Conservation (phyloP, 371 early-diverging fungal species). For the Lichtheimia corymbifera region DNA sequence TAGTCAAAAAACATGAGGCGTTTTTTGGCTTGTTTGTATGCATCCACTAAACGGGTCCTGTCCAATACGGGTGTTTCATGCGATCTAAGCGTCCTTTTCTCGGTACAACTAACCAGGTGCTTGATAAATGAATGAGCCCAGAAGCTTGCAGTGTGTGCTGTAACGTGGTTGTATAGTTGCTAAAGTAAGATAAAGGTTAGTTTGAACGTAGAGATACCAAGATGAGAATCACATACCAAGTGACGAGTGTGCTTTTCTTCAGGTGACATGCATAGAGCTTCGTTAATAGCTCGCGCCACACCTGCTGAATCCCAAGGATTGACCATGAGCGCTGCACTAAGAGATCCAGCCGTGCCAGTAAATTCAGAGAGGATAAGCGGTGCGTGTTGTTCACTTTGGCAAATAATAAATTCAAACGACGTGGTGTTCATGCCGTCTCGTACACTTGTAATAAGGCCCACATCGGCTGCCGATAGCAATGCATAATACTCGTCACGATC, state of each 20-base stretch:
- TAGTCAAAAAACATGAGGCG: constrained; percentile 86
- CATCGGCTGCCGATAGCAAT: constrained; percentile 91
- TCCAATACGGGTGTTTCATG: constrained; percentile 74
- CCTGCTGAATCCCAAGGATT: constrained; percentile 97
- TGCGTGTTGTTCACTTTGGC: constrained; percentile 90
- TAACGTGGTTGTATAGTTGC: constrained; percentile 86
- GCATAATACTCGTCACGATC: constrained; percentile 95
- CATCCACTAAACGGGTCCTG: constrained; percentile 26
- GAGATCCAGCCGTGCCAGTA: constrained; percentile 95
- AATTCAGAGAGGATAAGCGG: constrained; percentile 96
- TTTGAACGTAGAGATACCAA: constrained; percentile 59
- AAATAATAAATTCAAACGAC: constrained; percentile 96
- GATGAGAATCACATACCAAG: constrained; percentile 17
- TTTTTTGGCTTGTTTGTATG: constrained; percentile 57
- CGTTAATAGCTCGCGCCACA: constrained; percentile 89
- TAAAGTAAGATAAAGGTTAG: constrained; percentile 13
- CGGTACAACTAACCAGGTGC: constrained; percentile 44
- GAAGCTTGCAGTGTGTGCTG: constrained; percentile 82
- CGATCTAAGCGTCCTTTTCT: constrained; percentile 41
- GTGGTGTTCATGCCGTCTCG: constrained; percentile 99
- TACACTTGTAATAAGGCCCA: constrained; percentile 91
- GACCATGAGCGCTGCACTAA: constrained; percentile 89
- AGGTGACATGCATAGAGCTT: constrained; percentile 78
- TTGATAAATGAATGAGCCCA: constrained; percentile 89
- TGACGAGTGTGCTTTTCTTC: constrained; percentile 63